Evolutionary conservation across 495 filamentous ascomycete species (phyloP), one percentile per base, ranked within the genome.

Genomic region (Podospora tetraspora): DNA sequence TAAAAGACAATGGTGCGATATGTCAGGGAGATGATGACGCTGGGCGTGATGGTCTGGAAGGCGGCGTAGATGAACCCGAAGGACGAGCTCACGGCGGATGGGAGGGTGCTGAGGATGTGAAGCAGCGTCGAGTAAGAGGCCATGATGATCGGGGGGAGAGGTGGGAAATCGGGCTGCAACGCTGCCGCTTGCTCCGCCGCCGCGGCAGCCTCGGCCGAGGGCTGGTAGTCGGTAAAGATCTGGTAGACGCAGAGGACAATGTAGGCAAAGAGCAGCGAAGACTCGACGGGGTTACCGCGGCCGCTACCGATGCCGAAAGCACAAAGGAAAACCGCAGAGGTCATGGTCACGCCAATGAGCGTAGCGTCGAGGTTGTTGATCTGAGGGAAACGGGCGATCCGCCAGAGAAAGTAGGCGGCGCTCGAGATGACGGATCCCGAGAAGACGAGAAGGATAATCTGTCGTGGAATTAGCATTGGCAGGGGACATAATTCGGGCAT

Each of bases 171-270:
- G 13, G 89, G 86, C 64, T 92, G 90, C 43, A 79, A 69, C 7
- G 78, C 75, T 8, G 82, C 75, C 57, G 81, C 78, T 43, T 78
- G 77, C 32, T 80, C 75, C 12, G 84, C 81, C 10, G 85, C 84
- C 22, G 86, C 85, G 32, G 85, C 78, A 1, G 85, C 84, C 58
- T 84, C 81, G 16, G 86, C 75, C 4, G 91, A 92, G 10, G 93
- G 93, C 71, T 92, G 86, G 79, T 97, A 99, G 76, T 99, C 95
- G 58, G 95, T 99, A 80, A 99, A 99, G 74, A 97, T 97, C 78
- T 99, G 95, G 78, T 99, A 99, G 75, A 97, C 90, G 83, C 93
- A 97, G 69, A 99, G 88, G 13, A 96, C 94, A 65, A 97, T 87
- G 78, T 99, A 99, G 74, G 95, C 94, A 76, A 99, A 97, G 37